A percentile compares a stretch with the other conserved stretches of the same genome.
Evolutionary conservation across 805 yeast genomes (phyloP).

Genomic region (Candida ovalis): DNA sequence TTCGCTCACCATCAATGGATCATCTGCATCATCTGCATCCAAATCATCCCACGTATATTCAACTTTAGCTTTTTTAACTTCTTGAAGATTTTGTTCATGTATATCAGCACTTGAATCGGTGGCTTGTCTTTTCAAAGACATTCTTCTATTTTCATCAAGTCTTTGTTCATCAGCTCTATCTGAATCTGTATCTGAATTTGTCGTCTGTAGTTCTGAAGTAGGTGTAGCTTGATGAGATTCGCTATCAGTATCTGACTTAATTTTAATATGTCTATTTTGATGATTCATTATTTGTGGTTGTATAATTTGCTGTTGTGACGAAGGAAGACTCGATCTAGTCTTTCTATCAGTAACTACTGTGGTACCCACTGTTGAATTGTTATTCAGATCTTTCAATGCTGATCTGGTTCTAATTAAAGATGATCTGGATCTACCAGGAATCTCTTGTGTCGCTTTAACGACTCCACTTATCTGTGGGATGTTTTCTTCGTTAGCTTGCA

Average conservation of each 20-base stretch:
- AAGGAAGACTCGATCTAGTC: slow-evolving; percentile 17
- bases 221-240: slow-evolving; percentile 1
- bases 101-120: slow-evolving; percentile 47
- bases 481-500: slow-evolving; percentile 31
- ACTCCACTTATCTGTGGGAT: slow-evolving; percentile 19
- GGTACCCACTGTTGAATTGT: slow-evolving; percentile 10
- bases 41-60: slow-evolving; percentile 68
- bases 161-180: slow-evolving; percentile 26
- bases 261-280: slow-evolving; percentile 10
- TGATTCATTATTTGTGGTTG: slow-evolving; percentile 9
- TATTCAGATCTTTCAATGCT: slow-evolving; percentile 27
- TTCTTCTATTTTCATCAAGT: slow-evolving; percentile 29
- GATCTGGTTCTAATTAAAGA: slow-evolving; percentile 23
- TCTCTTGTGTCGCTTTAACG: slow-evolving; percentile 7
- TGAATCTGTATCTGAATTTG: slow-evolving; percentile 5
- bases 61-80: slow-evolving; percentile 28
- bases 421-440: slow-evolving; percentile 12
- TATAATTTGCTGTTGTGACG: slow-evolving; percentile 6
- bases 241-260: slow-evolving; percentile 10
- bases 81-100: slow-evolving; percentile 24
- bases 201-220: background rate
- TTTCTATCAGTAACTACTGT: slow-evolving; percentile 5
- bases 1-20: slow-evolving; percentile 87
- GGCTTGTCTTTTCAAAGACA: slow-evolving; percentile 48
- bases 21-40: slow-evolving; percentile 66